These are phyloP conservation scores for Celoporthe dispersa DNA, from an alignment of 2,329 filamentous ascomycete species.

Conservation along the genomic window DNA sequence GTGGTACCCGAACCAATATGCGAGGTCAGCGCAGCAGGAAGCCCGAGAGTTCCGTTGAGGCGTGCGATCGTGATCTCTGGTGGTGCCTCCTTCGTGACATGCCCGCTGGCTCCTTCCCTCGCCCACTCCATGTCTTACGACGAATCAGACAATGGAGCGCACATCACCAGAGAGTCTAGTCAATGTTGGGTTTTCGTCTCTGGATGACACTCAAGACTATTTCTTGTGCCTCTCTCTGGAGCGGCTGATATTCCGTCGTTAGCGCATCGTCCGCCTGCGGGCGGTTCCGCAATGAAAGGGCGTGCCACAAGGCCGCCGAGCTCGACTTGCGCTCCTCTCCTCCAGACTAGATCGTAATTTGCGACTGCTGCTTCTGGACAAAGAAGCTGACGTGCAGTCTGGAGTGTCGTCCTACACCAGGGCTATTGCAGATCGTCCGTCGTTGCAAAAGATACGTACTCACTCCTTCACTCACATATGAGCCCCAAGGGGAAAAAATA, in stretches of 20 bases:
- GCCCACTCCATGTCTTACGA: neutral
- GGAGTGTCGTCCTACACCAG: too few relatives aligned
- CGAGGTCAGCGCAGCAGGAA: slow-evolving; percentile 18
- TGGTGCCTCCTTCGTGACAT: neutral
- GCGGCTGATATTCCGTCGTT: neutral
- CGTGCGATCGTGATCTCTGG: neutral
- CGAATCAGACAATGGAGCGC: neutral
- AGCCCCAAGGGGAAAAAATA: neutral
- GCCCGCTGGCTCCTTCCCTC: neutral
- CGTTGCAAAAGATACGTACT: neutral
- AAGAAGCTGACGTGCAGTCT: too few relatives aligned
- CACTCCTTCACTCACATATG: neutral
- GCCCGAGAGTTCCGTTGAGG: slow-evolving; percentile 2
- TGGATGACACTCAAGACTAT: neutral
- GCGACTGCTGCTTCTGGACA: too few relatives aligned
- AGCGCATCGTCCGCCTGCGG: neutral
- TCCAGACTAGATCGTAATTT: too few relatives aligned
- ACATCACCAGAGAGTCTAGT: slow-evolving; percentile 2
- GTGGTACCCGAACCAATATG: neutral
- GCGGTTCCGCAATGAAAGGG: neutral
- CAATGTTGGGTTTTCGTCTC: neutral
- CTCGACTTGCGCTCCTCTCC: too few relatives aligned
- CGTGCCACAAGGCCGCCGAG: neutral
- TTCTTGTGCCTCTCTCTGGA: neutral
- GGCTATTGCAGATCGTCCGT: neutral